Percentiles rank a stretch among this genome's conserved stretches.
Evolutionary conservation across 257 asterid species (phyloP).

Genomic region (Dorcoceras hygrometricum): DNA sequence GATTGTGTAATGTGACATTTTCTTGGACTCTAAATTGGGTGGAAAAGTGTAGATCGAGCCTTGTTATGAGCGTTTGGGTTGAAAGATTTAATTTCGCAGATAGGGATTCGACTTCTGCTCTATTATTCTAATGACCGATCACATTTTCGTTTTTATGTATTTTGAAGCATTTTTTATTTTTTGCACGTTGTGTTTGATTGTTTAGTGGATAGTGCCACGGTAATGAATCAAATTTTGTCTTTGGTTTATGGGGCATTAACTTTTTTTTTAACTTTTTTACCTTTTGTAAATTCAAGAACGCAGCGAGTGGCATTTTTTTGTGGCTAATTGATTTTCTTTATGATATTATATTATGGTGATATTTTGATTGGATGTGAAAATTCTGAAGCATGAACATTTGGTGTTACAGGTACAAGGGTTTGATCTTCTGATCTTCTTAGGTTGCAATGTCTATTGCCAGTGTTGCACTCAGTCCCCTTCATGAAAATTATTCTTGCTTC

Average conservation of each 20-base stretch:
- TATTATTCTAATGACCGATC: slow-evolving; percentile 5
- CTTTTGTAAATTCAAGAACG: slow-evolving; percentile 8
- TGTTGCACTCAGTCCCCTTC: slow-evolving; percentile 68
- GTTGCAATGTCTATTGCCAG: slow-evolving; percentile 67
- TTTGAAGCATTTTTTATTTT: not conserved
- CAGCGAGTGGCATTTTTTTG: not conserved
- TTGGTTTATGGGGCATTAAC: slow-evolving; percentile 22
- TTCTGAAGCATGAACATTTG: slow-evolving; percentile 22
- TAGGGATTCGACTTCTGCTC: slow-evolving; percentile 3
- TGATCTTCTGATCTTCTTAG: slow-evolving; percentile 30
- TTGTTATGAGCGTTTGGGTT: slow-evolving; percentile 1
- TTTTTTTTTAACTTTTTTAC: not conserved
- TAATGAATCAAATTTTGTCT: slow-evolving; percentile 12
- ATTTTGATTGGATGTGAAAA: slow-evolving; percentile 14
- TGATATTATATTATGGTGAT: slow-evolving; percentile 19
- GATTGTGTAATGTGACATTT: slow-evolving; percentile 2
- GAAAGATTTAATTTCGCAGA: slow-evolving; percentile 4
- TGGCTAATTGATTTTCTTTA: slow-evolving; percentile 11
- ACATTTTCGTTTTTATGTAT: not conserved
- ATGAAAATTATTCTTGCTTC: slow-evolving; percentile 54
- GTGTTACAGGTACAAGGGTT: slow-evolving; percentile 31
- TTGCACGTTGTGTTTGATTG: slow-evolving; percentile 7
- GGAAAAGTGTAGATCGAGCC: slow-evolving; percentile 9
- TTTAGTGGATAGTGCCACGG: slow-evolving; percentile 9
- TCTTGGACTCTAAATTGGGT: slow-evolving; percentile 6